Evolutionary conservation across 179 eudicot genomes (phyloP).

Genomic region (Pouteria campechiana): DNA sequence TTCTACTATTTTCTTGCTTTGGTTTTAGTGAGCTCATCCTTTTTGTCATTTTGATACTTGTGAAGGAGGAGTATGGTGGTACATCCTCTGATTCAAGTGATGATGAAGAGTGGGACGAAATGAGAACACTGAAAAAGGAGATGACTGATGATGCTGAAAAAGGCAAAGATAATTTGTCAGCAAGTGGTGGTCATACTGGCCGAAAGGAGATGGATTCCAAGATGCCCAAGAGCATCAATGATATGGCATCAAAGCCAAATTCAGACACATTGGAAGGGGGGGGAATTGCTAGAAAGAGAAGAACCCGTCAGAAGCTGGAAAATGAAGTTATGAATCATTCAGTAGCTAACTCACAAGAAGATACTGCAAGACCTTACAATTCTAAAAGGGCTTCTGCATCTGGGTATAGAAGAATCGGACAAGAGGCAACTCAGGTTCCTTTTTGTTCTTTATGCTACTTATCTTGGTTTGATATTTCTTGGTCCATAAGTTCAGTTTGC

Average conservation of each 20-base stretch:
- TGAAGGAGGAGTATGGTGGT: conserved; percentile 74
- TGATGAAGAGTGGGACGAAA: conserved; percentile 45
- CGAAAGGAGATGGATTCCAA: conserved; percentile 9
- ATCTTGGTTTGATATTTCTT: no score
- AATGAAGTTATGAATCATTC: conserved; percentile 19
- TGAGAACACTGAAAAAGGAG: conserved; percentile 9
- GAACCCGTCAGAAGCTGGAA: conserved; percentile 23
- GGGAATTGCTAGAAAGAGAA: conserved; percentile 13
- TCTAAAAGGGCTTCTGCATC: conserved; percentile 18
- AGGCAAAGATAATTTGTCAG: conserved; percentile 9
- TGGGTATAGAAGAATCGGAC: conserved; percentile 42
- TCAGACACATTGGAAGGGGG: no score
- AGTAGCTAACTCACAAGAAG: conserved; percentile 10
- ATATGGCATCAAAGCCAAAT: no score
- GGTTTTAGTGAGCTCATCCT: background rate
- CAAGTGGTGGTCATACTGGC: conserved; percentile 12
- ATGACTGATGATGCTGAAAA: conserved; percentile 8
- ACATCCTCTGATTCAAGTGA: conserved; percentile 73
- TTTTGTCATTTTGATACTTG: background rate
- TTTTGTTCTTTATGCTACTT: no score
- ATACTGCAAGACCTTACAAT: conserved; percentile 20
- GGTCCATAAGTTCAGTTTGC: no score
- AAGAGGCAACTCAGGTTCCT: conserved; percentile 68
- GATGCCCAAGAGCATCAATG: no score
- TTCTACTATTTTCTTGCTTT: no score